Base-by-base conservation (phyloP, 805 yeast species). In the Barnettozyma botsteinii region DNA sequence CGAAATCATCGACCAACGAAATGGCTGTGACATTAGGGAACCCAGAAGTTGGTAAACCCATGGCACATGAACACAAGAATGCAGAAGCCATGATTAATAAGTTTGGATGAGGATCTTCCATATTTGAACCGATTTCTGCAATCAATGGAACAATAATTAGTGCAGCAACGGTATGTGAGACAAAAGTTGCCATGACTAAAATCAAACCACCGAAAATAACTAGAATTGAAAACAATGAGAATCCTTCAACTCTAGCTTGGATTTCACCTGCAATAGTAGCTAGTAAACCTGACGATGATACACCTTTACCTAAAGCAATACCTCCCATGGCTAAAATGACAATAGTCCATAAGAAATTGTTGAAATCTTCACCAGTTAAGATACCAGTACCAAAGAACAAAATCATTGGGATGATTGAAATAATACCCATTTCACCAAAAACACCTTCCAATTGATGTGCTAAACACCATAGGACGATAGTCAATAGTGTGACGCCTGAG, bases 261-360 rank as follows among this genome's bases (percentile, higher is more conserved):
- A 93, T 84, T 1, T 68, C 59, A 3, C 64, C 49, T 0, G 98
- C 98, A 44, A 89, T 81, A 0, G 91, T 80, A 7, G 78, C 71
- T 41, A 91, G 70, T 41, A 91, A 67, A 0, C 98, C 98, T 2
- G 96, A 86, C 8, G 93, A 81, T 1, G 95, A 79, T 1, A 91
- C 98, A 0, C 96, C 96, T 59, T 87, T 88, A 41, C 98, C 98
- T 37, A 91, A 68, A 0, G 96, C 95, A 38, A 91, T 76, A 46
- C 98, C 98, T 24, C 98, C 98, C 98, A 91, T 93, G 4, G 98
- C 97, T 47, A 91, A 70, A 33, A 91, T 78, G 9, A 93, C 93
- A 52, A 91, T 93, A 5, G 95, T 88, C 98, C 98, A 91, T 48
- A 95, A 79, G 59, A 91, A 91, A 59, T 87, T 91, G 63, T 93